Conservation (phyloP, 2,329 filamentous ascomycete species). For the Fusarium annulatum region DNA sequence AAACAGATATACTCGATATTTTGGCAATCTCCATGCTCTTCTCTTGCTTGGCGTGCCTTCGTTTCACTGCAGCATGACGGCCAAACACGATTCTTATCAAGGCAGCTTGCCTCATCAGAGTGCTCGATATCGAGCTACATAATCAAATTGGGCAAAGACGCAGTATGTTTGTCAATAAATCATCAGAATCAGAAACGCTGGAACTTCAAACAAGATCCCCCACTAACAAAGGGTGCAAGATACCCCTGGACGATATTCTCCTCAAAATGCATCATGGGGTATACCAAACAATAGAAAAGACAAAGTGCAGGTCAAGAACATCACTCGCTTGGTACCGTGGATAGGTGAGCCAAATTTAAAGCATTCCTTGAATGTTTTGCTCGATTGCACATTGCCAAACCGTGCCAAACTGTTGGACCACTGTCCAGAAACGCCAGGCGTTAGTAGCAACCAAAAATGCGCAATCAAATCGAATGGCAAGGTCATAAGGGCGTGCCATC, state of each 20-base stretch:
- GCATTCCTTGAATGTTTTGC: constrained; percentile 6
- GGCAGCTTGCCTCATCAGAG: background rate
- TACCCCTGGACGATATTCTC: constrained; percentile 26
- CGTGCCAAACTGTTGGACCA: constrained; percentile 6
- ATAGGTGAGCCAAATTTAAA: constrained; percentile 1
- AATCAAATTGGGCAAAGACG: constrained; percentile 16
- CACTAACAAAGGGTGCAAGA: constrained; percentile 13
- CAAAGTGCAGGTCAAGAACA: constrained; percentile 8
- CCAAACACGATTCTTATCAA: background rate
- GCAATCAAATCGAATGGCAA: constrained; percentile 27
- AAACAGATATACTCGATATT: background rate
- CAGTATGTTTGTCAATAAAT: constrained; percentile 12
- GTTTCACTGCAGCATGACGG: background rate
- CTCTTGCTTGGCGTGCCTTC: background rate
- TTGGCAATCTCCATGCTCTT: background rate
- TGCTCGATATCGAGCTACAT: background rate
- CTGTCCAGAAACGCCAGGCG: constrained; percentile 27
- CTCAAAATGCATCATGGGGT: constrained; percentile 41
- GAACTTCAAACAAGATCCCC: constrained; percentile 21
- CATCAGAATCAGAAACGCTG: constrained; percentile 32
- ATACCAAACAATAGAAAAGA: constrained; percentile 39
- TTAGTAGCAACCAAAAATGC: constrained; percentile 25
- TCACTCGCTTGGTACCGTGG: constrained; percentile 21
- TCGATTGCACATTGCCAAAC: constrained; percentile 18
- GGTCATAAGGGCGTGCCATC: constrained; percentile 52